These are phyloP conservation scores for Cladosporium sphaerospermum DNA, from an alignment of 2,329 filamentous ascomycete species.

Conservation along the genomic window DNA sequence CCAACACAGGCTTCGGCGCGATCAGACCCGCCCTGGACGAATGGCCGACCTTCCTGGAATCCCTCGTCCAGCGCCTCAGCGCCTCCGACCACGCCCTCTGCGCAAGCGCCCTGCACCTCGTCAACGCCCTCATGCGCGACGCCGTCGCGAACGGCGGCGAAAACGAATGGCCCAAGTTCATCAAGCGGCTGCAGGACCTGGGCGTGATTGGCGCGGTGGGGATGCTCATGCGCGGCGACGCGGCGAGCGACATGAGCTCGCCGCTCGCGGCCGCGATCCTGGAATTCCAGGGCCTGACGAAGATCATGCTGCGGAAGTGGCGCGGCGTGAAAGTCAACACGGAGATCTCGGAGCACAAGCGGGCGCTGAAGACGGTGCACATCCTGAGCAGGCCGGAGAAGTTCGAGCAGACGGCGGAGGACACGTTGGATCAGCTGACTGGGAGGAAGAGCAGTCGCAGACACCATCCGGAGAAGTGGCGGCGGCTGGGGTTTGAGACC, in stretches of 20 bases:
- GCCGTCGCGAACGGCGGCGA: slow-evolving; percentile 70
- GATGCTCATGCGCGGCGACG: slow-evolving; percentile 87
- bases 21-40: slow-evolving; percentile 86
- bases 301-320: slow-evolving; percentile 70
- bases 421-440: slow-evolving; percentile 19
- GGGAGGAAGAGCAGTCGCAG: slow-evolving; percentile 29
- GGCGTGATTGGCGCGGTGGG: slow-evolving; percentile 88
- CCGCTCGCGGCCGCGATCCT: slow-evolving; percentile 81
- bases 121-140: slow-evolving; percentile 92
- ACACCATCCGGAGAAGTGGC: slow-evolving; percentile 89
- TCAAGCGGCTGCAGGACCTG: slow-evolving; percentile 86
- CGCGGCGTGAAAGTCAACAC: slow-evolving; percentile 76
- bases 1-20: slow-evolving; percentile 79
- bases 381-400: slow-evolving; percentile 43
- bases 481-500: slow-evolving; percentile 81
- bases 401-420: slow-evolving; percentile 48
- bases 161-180: slow-evolving; percentile 90
- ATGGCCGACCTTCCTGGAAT: slow-evolving; percentile 89
- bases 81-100: slow-evolving; percentile 94
- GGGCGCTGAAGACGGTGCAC: slow-evolving; percentile 79
- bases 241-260: slow-evolving; percentile 82
- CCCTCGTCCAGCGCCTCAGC: slow-evolving; percentile 83
- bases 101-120: slow-evolving; percentile 88
- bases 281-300: slow-evolving; percentile 89
- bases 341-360: slow-evolving; percentile 79